These are phyloP conservation scores for Botryosphaeria dothidea DNA, from an alignment of 2,329 filamentous ascomycete species.

Conservation along the genomic window DNA sequence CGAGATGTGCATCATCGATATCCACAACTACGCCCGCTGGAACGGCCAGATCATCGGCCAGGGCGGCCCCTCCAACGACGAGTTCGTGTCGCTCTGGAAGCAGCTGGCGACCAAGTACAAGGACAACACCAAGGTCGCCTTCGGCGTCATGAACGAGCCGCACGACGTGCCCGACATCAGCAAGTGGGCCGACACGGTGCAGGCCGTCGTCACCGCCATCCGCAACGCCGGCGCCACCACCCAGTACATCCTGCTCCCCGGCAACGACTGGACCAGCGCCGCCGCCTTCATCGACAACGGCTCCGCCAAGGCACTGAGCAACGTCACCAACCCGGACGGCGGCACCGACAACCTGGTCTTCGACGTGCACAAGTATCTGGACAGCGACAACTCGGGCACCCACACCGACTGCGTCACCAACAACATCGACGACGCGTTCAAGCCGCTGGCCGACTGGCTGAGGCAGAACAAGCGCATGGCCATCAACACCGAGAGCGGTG, in stretches of 20 bases:
- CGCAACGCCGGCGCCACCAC: constrained; percentile 62
- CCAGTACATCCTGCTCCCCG: constrained; percentile 66
- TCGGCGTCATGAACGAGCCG: constrained; percentile 71
- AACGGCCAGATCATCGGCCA: constrained; percentile 65
- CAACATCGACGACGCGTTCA: constrained; percentile 36
- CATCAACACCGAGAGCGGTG: constrained; percentile 45
- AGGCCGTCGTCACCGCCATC: constrained; percentile 66
- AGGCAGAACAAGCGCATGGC: constrained; percentile 39
- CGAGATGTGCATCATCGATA: constrained; percentile 58
- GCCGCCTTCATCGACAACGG: constrained; percentile 29
- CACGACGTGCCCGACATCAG: constrained; percentile 57
- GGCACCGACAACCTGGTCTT: constrained; percentile 55
- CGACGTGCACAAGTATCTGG: constrained; percentile 46
- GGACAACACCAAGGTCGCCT: constrained; percentile 55
- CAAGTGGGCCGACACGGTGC: constrained; percentile 61
- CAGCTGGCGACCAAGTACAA: constrained; percentile 60
- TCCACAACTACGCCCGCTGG: constrained; percentile 55
- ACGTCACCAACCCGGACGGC: constrained; percentile 61
- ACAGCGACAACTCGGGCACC: constrained; percentile 42
- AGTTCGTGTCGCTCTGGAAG: constrained; percentile 61
- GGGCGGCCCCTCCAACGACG: constrained; percentile 61
- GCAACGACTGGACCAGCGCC: constrained; percentile 56
- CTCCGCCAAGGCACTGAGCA: constrained; percentile 49
- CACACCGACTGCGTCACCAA: constrained; percentile 34
- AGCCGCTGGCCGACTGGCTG: constrained; percentile 38